These are phyloP conservation scores for Papiliotrema fonsecae DNA, from an alignment of 1,284 basidiomycete species.

Conservation along the genomic window DNA sequence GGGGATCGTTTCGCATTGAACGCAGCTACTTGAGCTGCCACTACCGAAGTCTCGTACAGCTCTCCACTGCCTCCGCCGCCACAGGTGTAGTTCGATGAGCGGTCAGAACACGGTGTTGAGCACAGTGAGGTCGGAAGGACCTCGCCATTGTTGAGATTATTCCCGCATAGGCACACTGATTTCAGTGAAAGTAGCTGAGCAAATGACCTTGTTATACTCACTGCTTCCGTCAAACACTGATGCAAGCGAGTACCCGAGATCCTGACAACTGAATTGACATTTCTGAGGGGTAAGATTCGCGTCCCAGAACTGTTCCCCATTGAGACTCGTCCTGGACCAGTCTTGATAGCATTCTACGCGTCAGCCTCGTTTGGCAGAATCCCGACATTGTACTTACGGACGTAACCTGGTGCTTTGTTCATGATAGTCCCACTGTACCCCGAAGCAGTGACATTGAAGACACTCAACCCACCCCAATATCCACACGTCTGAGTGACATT, in stretches of 20 bases:
- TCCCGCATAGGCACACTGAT: slow-evolving; percentile 2
- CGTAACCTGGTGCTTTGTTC: slow-evolving; percentile 3
- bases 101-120: slow-evolving; percentile 1
- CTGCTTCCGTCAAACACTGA: not conserved
- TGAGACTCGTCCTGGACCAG: not conserved
- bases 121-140: slow-evolving; percentile 1
- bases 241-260: slow-evolving; percentile 1
- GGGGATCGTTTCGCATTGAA: slow-evolving; percentile 1
- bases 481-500: slow-evolving; percentile 3
- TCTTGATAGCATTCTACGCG: slow-evolving; percentile 3
- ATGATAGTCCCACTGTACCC: not conserved
- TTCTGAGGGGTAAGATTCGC: not conserved
- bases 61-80: slow-evolving; percentile 6
- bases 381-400: not conserved
- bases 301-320: not conserved
- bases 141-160: not conserved
- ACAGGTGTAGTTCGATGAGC: slow-evolving; percentile 1
- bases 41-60: slow-evolving; percentile 6
- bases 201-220: not conserved
- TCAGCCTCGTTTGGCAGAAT: not conserved
- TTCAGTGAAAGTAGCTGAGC: no score
- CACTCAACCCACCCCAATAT: slow-evolving; percentile 3
- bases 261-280: slow-evolving; percentile 2
- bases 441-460: not conserved
- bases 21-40: not conserved